phyloP scores from a whole-genome alignment of 768 basidiomycete genomes.

The Lactifluus echinatus region DNA sequence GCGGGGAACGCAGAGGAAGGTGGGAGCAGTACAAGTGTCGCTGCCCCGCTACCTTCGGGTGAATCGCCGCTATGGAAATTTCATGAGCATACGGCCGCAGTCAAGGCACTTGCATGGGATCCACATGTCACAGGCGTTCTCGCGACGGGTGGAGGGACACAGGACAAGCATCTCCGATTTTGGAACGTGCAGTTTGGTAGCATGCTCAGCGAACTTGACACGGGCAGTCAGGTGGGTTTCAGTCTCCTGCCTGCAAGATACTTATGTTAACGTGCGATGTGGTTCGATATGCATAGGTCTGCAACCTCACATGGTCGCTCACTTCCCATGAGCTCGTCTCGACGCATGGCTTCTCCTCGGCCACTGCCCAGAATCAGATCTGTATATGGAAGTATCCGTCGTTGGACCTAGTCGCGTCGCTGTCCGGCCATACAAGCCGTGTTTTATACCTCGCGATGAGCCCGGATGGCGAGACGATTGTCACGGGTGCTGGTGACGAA shows the following conservation, averaged over 20 bases:
- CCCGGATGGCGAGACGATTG: slow-evolving; percentile 95
- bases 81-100: slow-evolving; percentile 93
- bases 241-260: neutral
- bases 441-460: slow-evolving; percentile 97
- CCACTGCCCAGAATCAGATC: slow-evolving; percentile 92
- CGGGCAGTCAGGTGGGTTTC: slow-evolving; percentile 79
- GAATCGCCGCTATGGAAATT: slow-evolving; percentile 86
- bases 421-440: slow-evolving; percentile 91
- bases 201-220: slow-evolving; percentile 83
- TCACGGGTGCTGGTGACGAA: slow-evolving; percentile 96
- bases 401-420: slow-evolving; percentile 87
- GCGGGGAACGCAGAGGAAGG: slow-evolving; percentile 26
- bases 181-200: slow-evolving; percentile 90
- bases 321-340: slow-evolving; percentile 97
- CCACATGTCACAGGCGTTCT: slow-evolving; percentile 87
- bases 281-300: slow-evolving; percentile 50
- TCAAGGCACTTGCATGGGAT: slow-evolving; percentile 98
- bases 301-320: slow-evolving; percentile 93
- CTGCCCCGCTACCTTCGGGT: slow-evolving; percentile 29
- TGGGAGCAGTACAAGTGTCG: slow-evolving; percentile 23
- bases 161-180: slow-evolving; percentile 95
- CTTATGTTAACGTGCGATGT: neutral
- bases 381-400: slow-evolving; percentile 94
- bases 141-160: slow-evolving; percentile 96
- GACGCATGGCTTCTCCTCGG: slow-evolving; percentile 93